phyloP scores from a whole-genome alignment of 805 yeast species.

The Alloascoidea africana region DNA sequence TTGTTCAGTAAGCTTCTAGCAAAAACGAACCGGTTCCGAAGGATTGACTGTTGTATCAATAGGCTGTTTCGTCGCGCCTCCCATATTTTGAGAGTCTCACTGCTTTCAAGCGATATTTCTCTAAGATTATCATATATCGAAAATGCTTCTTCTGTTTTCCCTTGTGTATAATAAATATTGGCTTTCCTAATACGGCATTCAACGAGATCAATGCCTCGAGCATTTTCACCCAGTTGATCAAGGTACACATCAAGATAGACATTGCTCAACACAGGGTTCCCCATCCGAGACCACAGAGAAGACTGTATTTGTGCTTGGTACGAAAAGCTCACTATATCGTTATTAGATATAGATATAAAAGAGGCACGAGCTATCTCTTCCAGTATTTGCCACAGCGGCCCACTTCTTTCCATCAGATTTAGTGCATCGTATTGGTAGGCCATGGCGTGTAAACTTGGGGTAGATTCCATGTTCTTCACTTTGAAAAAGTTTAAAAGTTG shows the following conservation, averaged over 20 bases:
- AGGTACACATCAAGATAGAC: background rate
- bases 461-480: conserved; percentile 29
- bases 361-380: background rate
- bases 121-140: background rate
- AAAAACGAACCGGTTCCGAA: background rate
- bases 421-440: conserved; percentile 51
- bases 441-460: conserved; percentile 21
- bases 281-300: background rate
- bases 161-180: background rate
- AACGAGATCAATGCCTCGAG: background rate
- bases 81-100: background rate
- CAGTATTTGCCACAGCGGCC: background rate
- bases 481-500: conserved; percentile 46
- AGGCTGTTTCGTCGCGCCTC: background rate
- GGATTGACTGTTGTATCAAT: background rate
- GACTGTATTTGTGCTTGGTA: background rate
- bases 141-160: background rate
- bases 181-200: background rate
- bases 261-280: background rate
- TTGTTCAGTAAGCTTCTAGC: background rate
- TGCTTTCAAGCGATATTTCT: background rate
- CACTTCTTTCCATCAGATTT: background rate
- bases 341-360: background rate
- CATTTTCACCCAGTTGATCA: background rate
- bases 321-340: background rate